Evolutionary conservation across 2,329 filamentous ascomycete genomes (phyloP), one percentile per base, ranked within the genome.

Genomic region (Helminthosporium solani): DNA sequence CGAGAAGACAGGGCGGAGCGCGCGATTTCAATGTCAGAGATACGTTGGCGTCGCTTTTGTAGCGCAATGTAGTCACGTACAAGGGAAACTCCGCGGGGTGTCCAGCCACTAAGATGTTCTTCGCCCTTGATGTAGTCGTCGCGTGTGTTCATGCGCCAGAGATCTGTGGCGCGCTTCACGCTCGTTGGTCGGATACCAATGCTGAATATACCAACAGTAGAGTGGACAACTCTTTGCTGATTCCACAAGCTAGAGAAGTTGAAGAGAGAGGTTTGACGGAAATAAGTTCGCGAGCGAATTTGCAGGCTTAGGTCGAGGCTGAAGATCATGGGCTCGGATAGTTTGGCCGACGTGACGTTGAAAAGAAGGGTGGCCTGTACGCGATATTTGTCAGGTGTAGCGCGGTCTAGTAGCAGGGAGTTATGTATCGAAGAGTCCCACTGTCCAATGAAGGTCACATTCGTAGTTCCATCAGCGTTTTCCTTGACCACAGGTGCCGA

Each of bases 91-190:
- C 94, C 90, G 33, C 94, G 82, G 2, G 94, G 92, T 7, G 85
- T 84, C 94, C 94, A 99, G 46, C 84, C 84, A 2, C 78, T 84
- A 31, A 99, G 76, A 39, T 85, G 80, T 69, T 99, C 94, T 71
- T 99, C 91, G 44, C 94, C 94, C 69, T 96, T 96, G 60, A 99
- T 88, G 64, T 96, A 97, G 67, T 95, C 90, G 61, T 95, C 87
- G 49, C 89, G 86, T 14, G 91, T 97, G 68, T 90, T 95, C 84
- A 97, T 90, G 44, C 94, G 84, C 94, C 94, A 99, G 11, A 99
- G 77, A 66, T 99, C 94, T 2, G 90, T 90, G 0, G 90, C 89
- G 37, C 89, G 83, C 71, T 96, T 96, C 40, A 95, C 90, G 2
- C 90, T 90, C 7, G 89, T 85, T 0, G 94, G 94, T 23, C 90